These are phyloP conservation scores for Trichodelitschia bisporula DNA, from an alignment of 495 filamentous ascomycete species.

Conservation along the genomic window DNA sequence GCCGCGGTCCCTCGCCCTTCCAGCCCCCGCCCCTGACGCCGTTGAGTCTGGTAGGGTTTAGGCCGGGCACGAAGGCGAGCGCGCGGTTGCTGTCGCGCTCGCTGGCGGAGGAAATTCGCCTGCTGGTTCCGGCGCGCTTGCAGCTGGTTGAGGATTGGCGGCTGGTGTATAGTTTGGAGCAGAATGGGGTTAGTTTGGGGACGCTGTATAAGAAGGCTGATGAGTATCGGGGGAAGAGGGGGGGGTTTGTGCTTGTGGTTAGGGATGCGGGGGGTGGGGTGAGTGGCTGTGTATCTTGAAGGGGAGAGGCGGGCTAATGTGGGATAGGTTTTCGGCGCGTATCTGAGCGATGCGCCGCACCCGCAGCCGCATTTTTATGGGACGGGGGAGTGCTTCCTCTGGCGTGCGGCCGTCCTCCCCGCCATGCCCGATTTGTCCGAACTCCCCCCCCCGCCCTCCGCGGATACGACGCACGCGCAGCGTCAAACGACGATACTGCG, in stretches of 20 bases:
- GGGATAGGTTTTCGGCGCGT: conserved; percentile 79
- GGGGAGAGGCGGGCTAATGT: conserved; percentile 1
- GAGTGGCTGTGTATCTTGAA: conserved; percentile 14
- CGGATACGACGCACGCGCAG: conserved; percentile 42
- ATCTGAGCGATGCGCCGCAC: conserved; percentile 68
- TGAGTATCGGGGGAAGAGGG: conserved; percentile 36
- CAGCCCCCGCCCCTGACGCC: conserved; percentile 21
- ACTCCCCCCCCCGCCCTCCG: conserved; percentile 48
- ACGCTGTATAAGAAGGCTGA: conserved; percentile 68
- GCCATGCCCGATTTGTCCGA: conserved; percentile 23
- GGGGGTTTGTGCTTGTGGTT: conserved; percentile 71
- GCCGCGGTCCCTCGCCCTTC: conserved; percentile 17
- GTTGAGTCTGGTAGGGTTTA: conserved; percentile 14
- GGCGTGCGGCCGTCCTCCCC: conserved; percentile 47
- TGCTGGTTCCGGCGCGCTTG: conserved; percentile 63
- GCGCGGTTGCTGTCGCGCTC: conserved; percentile 33
- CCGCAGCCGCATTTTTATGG: conserved; percentile 72
- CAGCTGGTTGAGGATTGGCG: conserved; percentile 74
- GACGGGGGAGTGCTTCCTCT: conserved; percentile 94
- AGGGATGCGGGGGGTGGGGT: conserved; percentile 49
- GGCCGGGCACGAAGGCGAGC: conserved; percentile 7
- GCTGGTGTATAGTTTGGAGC: conserved; percentile 73
- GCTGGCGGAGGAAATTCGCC: conserved; percentile 81
- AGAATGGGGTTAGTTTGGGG: conserved; percentile 64
- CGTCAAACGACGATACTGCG: conserved; percentile 42